Evolutionary conservation across 805 yeast species (phyloP).

Genomic region (Candida germanica): DNA sequence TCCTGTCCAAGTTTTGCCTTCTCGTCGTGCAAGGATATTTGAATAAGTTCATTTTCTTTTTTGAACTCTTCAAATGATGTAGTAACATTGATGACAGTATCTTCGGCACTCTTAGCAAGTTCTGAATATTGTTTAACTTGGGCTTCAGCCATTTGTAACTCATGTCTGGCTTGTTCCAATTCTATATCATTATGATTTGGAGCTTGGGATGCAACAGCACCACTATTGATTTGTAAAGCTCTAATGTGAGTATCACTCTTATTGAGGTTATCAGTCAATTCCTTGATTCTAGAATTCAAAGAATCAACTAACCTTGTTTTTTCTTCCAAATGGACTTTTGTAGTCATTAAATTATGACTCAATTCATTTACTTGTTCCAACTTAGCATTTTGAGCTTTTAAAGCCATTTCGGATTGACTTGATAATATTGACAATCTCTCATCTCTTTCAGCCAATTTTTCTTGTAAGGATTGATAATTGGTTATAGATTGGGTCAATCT

Average conservation of each 20-base stretch:
- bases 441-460: conserved; percentile 51
- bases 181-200: conserved; percentile 6
- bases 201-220: conserved; percentile 1
- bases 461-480: conserved; percentile 42
- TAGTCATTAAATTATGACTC: conserved; percentile 39
- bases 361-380: conserved; percentile 57
- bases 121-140: conserved; percentile 58
- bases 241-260: conserved; percentile 13
- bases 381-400: conserved; percentile 51
- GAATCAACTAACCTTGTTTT: conserved; percentile 40
- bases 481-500: conserved; percentile 50
- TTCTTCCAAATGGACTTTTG: conserved; percentile 40
- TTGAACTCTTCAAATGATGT: conserved; percentile 47
- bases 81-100: conserved; percentile 54
- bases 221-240: conserved; percentile 16
- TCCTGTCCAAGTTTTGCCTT: conserved; percentile 21
- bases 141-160: conserved; percentile 55
- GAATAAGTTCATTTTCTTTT: conserved; percentile 21
- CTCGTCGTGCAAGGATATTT: conserved; percentile 20
- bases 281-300: conserved; percentile 34
- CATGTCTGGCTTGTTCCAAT: conserved; percentile 22
- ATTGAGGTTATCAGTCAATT: conserved; percentile 22
- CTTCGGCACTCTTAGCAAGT: conserved; percentile 67
- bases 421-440: conserved; percentile 49
- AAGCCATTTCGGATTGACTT: conserved; percentile 54